Conservation (phyloP, 208 protist species). For the Crithidia acanthocephali region DNA sequence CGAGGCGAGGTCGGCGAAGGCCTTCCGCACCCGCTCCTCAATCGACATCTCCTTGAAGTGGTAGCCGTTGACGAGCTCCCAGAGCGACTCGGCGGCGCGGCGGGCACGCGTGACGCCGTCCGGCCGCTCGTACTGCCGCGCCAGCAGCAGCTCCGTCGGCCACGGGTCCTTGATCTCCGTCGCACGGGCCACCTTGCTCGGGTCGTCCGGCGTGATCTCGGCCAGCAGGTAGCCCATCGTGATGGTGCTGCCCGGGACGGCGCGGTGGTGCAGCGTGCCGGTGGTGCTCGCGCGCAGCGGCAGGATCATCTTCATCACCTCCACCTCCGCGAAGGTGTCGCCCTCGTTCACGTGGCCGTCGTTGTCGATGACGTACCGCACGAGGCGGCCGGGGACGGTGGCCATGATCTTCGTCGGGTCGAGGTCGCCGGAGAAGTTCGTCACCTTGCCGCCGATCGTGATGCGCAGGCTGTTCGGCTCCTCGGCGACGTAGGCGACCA, state of each 20-base stretch:
- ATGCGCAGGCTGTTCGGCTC: slow-evolving; percentile 92
- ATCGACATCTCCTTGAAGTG: slow-evolving; percentile 66
- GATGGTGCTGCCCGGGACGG: slow-evolving; percentile 92
- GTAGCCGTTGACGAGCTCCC: slow-evolving; percentile 74
- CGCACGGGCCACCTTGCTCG: slow-evolving; percentile 76
- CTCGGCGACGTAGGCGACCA: slow-evolving; percentile 94
- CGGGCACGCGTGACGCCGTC: slow-evolving; percentile 65
- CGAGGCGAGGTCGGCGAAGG: slow-evolving; percentile 70
- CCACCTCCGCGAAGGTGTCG: slow-evolving; percentile 94
- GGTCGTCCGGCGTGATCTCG: slow-evolving; percentile 94
- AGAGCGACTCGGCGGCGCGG: slow-evolving; percentile 69
- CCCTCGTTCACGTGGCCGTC: slow-evolving; percentile 89
- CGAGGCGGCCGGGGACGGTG: slow-evolving; percentile 94
- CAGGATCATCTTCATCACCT: slow-evolving; percentile 99
- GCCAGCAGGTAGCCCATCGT: slow-evolving; percentile 94
- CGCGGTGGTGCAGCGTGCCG: slow-evolving; percentile 80
- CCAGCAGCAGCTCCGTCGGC: slow-evolving; percentile 54
- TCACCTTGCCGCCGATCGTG: slow-evolving; percentile 90
- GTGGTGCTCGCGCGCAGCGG: slow-evolving; percentile 82
- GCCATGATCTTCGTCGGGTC: slow-evolving; percentile 96
- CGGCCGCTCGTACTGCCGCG: slow-evolving; percentile 58
- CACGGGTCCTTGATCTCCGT: slow-evolving; percentile 67
- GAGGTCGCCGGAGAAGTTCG: slow-evolving; percentile 93
- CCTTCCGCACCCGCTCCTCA: slow-evolving; percentile 47
- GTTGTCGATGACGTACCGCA: slow-evolving; percentile 95